phyloP scores from a whole-genome alignment of 2,329 filamentous ascomycete species.

The Trichoderma sp. region DNA sequence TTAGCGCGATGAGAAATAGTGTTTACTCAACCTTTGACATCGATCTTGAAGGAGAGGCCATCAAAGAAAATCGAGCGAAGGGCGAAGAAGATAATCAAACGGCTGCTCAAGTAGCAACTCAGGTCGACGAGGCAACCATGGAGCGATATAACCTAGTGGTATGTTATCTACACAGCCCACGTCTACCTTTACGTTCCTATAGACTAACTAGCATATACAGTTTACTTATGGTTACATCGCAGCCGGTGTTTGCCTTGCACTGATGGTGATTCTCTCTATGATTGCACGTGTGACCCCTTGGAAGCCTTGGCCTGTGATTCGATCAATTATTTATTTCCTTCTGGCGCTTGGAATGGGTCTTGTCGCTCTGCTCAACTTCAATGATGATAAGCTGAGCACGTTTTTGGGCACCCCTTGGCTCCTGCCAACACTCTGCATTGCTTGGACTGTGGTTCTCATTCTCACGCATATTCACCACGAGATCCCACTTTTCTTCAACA shows the following conservation, averaged over 20 bases:
- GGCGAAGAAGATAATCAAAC: neutral
- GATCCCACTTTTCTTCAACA: constrained; percentile 15
- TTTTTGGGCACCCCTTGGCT: constrained; percentile 33
- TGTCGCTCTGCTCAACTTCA: constrained; percentile 28
- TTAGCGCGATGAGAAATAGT: constrained; percentile 29
- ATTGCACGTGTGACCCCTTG: constrained; percentile 32
- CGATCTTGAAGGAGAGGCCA: constrained; percentile 25
- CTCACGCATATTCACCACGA: constrained; percentile 33
- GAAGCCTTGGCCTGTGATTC: constrained; percentile 33
- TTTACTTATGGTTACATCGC: constrained; percentile 37
- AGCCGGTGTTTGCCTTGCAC: constrained; percentile 31
- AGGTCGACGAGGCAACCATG: constrained; percentile 26
- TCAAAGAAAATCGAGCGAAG: constrained; percentile 12
- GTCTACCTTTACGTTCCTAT: too few species aligned
- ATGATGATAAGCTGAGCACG: constrained; percentile 3
- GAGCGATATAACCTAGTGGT: constrained; percentile 33
- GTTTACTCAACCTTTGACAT: constrained; percentile 33
- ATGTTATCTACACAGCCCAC: constrained; percentile 14
- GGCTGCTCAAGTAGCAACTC: constrained; percentile 22
- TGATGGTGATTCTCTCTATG: constrained; percentile 33
- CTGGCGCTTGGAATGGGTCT: constrained; percentile 32
- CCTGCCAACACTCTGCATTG: constrained; percentile 33
- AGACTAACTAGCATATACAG: constrained; percentile 21
- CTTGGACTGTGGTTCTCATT: constrained; percentile 34
- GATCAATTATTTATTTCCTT: constrained; percentile 30